These are phyloP conservation scores for Termitomyces sp. DNA, from an alignment of 768 basidiomycete species.

Conservation along the genomic window DNA sequence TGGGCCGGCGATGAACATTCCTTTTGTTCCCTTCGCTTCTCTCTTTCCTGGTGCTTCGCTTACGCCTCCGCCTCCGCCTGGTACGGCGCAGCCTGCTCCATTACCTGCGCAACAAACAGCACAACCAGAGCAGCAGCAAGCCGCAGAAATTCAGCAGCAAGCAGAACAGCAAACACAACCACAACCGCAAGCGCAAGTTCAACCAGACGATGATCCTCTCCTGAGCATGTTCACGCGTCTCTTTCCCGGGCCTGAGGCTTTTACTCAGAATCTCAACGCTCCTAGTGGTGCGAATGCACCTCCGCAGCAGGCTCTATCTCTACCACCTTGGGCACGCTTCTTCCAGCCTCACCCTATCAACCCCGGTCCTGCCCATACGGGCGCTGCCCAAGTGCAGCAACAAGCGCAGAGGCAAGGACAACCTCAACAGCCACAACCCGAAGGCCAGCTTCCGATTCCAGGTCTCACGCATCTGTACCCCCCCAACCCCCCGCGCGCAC, in stretches of 20 bases:
- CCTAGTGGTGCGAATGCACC: neutral
- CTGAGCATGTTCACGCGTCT: neutral
- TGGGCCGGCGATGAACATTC: neutral
- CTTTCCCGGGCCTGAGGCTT: neutral
- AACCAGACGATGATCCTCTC: neutral
- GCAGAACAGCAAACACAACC: neutral
- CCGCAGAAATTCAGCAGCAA: neutral
- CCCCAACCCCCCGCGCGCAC: constrained; percentile 4
- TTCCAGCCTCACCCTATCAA: neutral
- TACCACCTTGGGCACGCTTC: neutral
- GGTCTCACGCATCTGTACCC: too few species aligned
- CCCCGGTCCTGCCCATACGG: neutral
- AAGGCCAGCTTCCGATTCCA: neutral
- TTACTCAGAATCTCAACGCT: neutral
- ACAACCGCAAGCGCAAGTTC: neutral
- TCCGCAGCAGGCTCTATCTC: neutral
- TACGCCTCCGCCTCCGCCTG: neutral
- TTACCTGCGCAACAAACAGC: neutral
- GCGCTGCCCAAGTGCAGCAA: neutral
- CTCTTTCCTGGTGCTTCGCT: neutral
- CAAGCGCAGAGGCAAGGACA: neutral
- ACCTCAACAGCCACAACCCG: constrained; percentile 9
- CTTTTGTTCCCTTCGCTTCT: neutral
- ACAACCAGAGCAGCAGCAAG: neutral
- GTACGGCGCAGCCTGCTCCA: neutral